phyloP scores from a whole-genome alignment of 139 green algal species.

The Chlorella sp. region DNA sequence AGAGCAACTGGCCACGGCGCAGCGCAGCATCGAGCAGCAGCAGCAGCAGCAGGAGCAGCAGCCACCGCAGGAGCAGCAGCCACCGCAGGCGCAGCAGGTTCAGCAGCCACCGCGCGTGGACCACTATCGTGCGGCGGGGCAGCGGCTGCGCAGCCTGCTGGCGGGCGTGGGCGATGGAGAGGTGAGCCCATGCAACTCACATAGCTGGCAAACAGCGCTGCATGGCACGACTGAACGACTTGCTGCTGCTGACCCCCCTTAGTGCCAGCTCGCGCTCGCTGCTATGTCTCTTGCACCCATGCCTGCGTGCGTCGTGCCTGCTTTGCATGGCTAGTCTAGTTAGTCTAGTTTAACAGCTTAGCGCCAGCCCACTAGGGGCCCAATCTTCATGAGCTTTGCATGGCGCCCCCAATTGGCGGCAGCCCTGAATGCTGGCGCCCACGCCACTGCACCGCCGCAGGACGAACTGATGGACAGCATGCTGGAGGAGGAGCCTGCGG shows the following conservation, averaged over 20 bases:
- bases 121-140: conserved; percentile 9
- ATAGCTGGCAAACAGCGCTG: no score
- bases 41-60: not conserved
- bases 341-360: no score
- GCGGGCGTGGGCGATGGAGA: conserved; percentile 43
- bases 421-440: no score
- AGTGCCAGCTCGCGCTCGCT: not conserved
- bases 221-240: no score
- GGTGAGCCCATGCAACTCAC: not conserved
- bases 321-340: no score
- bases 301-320: no score
- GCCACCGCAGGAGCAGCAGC: not conserved
- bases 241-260: not conserved
- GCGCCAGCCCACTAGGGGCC: no score
- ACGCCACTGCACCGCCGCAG: no score
- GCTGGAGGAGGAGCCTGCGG: conserved; percentile 27
- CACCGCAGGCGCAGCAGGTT: not conserved
- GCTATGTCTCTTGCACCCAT: no score
- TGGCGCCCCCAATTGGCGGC: no score
- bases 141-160: conserved; percentile 35
- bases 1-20: not conserved
- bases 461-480: conserved; percentile 30
- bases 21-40: not conserved
- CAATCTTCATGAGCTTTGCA: no score
- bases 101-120: not conserved